Base-by-base conservation (phyloP, 352 stramenopile genomes). In the Phytophthora sp. region DNA sequence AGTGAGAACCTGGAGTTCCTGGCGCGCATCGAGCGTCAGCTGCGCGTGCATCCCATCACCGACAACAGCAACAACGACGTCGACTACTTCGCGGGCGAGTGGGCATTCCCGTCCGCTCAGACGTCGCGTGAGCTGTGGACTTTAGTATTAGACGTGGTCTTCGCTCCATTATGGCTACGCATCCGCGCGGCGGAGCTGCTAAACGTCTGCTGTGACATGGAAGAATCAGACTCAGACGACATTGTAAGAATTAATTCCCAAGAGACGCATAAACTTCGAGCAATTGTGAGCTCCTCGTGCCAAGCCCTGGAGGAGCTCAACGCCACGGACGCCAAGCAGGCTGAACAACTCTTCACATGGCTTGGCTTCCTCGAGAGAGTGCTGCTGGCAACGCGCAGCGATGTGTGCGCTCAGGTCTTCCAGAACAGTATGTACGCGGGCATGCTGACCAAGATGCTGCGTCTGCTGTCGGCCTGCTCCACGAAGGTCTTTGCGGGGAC, bases 211-310 rank as follows among this genome's bases (percentile, higher is more conserved):
- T 89, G 62, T 16, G 53, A 64, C 41, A 61, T 63, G 33, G 68
- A 69, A 16, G 51, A 73, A 18, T 50, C 33, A 36, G 36, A 70
- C 13, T 56, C 47, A 38, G 33, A 66, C 9, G 23, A 33, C 0
- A 29, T 55, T 33, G 42, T 67, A 12, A 63, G 13, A 36, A 52
- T 71, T 52, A 27, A 57, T 57, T 24, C 23, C 0, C 12, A 47
- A 33, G 66, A 76, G 42, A 69, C 70, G 20, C 69, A 83, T 64
- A 81, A 84, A 69, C 55, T 90, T 52, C 84, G 84, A 12, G 85
- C 84, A 11, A 72, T 93, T 26, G 79, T 90, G 59, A 90, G 82
- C 75, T 89, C 84, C 20, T 87, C 82, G 49, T 89, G 79, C 50
- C 82, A 93, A 52, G 73, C 76, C 1, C 61, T 90, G 47, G 81